Base-by-base conservation (phyloP, 495 filamentous ascomycete species). In the Penicillium paradoxum region DNA sequence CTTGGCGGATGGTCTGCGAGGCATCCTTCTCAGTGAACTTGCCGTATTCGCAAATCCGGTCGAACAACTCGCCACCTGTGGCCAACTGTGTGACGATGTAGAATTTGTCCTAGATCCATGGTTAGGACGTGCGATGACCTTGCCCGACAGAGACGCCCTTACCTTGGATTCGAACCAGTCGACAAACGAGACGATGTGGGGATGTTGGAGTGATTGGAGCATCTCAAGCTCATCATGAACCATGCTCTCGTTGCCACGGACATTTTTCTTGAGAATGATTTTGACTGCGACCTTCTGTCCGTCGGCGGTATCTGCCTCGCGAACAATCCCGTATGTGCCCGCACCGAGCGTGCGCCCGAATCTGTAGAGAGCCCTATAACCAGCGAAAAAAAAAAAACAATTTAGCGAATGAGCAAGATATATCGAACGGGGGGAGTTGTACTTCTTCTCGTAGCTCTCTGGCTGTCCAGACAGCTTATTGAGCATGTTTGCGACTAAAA, bases 1-100 rank as follows among this genome's bases (percentile, higher is more conserved):
- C 89, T 73, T 99, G 90, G 53, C 88, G 88, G 60, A 99, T 95
- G 42, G 92, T 96, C 67, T 95, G 89, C 9, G 91, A 92, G 9
- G 92, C 93, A 73, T 99, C 93, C 77, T 96, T 97, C 69, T 99
- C 93, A 24, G 93, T 99, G 74, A 99, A 99, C 69, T 92, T 95
- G 53, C 93, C 93, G 62, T 93, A 87, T 64, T 99, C 91, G 73
- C 93, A 99, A 67, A 99, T 99, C 22, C 93, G 83, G 69, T 99
- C 93, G 70, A 99, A 99, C 51, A 99, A 74, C 71, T 99, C 93
- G 73, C 93, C 93, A 55, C 93, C 93, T 4, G 89, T 95, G 38
- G 95, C 95, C 24, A 99, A 79, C 68, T 99, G 87, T 36, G 93
- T 99, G 65, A 99, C 92, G 59, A 99, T 99, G 70, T 99, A 99